Conservation (phyloP, 139 green algal genomes). For the Chloropicon primus region DNA sequence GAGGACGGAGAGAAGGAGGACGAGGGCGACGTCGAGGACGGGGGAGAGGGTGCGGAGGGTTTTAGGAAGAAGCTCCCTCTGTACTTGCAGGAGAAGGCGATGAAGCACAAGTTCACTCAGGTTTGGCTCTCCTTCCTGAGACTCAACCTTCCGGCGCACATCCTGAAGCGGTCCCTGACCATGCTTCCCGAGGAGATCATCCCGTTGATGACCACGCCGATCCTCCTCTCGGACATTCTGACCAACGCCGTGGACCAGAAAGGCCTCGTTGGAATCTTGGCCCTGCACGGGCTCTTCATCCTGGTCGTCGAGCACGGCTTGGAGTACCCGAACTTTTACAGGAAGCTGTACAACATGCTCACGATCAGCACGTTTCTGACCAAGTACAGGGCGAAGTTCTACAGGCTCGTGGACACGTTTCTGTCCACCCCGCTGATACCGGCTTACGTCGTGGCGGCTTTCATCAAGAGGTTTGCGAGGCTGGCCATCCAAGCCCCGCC, state of each 20-base stretch:
- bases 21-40: not conserved
- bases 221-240: slow-evolving; percentile 81
- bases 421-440: slow-evolving; percentile 77
- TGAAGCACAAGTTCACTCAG: not conserved
- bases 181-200: slow-evolving; percentile 33
- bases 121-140: not conserved
- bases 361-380: slow-evolving; percentile 22
- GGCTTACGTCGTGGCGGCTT: slow-evolving; percentile 86
- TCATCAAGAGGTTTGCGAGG: slow-evolving; percentile 80
- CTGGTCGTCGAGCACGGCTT: slow-evolving; percentile 80
- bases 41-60: no score
- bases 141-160: not conserved
- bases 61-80: no score
- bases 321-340: slow-evolving; percentile 82
- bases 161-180: not conserved
- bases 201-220: slow-evolving; percentile 52
- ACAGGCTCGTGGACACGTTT: slow-evolving; percentile 79
- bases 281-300: slow-evolving; percentile 81
- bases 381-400: slow-evolving; percentile 49
- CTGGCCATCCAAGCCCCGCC: slow-evolving; percentile 49
- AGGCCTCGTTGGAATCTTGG: slow-evolving; percentile 74
- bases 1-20: not conserved
- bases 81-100: not conserved
- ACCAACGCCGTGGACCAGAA: slow-evolving; percentile 44
- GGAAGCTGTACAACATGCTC: slow-evolving; percentile 59